Percentiles rank a stretch among this genome's conserved stretches.
phyloP scores from a whole-genome alignment of 2,329 filamentous ascomycete genomes.

The Neofusicoccum umdonicola region DNA sequence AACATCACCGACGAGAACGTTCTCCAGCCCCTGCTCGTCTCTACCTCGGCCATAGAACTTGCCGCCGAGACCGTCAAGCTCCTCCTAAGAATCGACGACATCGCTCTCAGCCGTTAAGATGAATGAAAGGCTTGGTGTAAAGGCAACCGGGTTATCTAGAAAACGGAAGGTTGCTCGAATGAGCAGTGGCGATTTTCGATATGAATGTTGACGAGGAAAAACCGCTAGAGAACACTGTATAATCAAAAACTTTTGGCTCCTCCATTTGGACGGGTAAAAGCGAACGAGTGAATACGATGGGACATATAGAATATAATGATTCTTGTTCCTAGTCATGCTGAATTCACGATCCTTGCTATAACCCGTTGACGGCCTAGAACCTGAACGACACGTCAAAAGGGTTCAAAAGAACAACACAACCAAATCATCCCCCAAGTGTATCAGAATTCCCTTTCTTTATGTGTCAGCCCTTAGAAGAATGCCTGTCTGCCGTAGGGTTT shows the following conservation, averaged over 20 bases:
- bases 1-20: slow-evolving; percentile 98
- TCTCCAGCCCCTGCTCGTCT: slow-evolving; percentile 90
- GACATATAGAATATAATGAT: background rate
- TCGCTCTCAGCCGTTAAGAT: slow-evolving; percentile 49
- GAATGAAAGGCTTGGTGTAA: background rate
- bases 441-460: no score
- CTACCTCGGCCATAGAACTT: slow-evolving; percentile 95
- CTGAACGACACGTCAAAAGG: no score
- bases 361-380: no score
- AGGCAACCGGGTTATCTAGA: background rate
- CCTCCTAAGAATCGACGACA: slow-evolving; percentile 63
- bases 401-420: no score
- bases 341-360: background rate
- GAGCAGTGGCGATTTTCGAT: background rate
- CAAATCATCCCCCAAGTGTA: no score
- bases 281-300: background rate
- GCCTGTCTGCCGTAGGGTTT: no score
- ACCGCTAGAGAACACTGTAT: slow-evolving; percentile 2
- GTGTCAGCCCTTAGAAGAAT: no score
- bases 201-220: background rate
- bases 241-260: background rate
- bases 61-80: slow-evolving; percentile 96
- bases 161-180: background rate
- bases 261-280: background rate
- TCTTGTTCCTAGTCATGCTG: background rate